A percentile compares a stretch with the other conserved stretches of the same genome.
Evolutionary conservation across 805 yeast genomes (phyloP).

Genomic region (Ogataea corticis): DNA sequence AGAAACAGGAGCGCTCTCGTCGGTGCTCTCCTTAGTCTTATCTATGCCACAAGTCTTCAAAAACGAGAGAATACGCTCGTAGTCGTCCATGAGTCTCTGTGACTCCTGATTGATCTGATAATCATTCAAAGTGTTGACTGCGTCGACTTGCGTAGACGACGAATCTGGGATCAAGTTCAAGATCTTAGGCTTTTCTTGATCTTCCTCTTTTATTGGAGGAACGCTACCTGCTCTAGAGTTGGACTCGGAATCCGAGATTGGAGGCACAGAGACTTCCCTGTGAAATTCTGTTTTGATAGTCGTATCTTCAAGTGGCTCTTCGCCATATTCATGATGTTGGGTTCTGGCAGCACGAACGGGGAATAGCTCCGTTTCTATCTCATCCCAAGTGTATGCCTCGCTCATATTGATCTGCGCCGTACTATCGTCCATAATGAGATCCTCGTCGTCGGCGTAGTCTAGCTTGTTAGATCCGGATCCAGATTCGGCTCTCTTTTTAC

Average conservation of each 20-base stretch:
- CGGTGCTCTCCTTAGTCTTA: slow-evolving; percentile 12
- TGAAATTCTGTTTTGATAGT: slow-evolving; percentile 35
- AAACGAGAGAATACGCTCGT: slow-evolving; percentile 34
- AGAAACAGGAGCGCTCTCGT: slow-evolving; percentile 2
- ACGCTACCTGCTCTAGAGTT: slow-evolving; percentile 27
- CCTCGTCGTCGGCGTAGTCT: slow-evolving; percentile 40
- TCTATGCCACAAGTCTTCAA: slow-evolving; percentile 14
- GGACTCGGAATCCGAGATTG: slow-evolving; percentile 22
- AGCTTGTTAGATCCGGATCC: slow-evolving; percentile 2
- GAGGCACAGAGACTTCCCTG: slow-evolving; percentile 25
- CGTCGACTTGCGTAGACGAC: slow-evolving; percentile 8
- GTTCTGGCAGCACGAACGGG: slow-evolving; percentile 70
- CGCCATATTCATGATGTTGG: slow-evolving; percentile 40
- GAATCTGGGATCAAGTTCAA: slow-evolving; percentile 15
- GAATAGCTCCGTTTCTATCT: slow-evolving; percentile 56
- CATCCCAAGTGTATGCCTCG: slow-evolving; percentile 53
- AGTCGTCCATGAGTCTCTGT: slow-evolving; percentile 39
- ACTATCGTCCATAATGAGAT: slow-evolving; percentile 33
- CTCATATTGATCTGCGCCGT: slow-evolving; percentile 63
- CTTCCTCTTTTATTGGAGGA: slow-evolving; percentile 15
- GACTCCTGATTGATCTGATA: slow-evolving; percentile 39
- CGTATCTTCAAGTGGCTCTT: slow-evolving; percentile 32
- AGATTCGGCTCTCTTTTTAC: not conserved
- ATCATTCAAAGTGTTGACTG: slow-evolving; percentile 23
- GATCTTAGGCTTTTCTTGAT: slow-evolving; percentile 4